phyloP scores from a whole-genome alignment of 768 basidiomycete genomes.

The Rossbeevera mucosa region DNA sequence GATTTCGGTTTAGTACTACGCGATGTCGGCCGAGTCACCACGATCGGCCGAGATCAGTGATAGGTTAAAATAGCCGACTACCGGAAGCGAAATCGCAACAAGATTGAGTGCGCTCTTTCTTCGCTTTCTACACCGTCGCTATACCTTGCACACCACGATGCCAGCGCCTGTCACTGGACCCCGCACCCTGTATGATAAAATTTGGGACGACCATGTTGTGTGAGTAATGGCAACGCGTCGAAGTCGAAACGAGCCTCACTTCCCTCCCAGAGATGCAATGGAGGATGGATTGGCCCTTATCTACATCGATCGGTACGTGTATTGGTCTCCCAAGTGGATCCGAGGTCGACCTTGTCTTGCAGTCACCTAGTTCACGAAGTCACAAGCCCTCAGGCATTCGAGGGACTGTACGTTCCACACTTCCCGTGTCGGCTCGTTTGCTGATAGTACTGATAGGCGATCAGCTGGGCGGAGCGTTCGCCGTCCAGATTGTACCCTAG shows the following conservation, averaged over 20 bases:
- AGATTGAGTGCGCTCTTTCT: background rate
- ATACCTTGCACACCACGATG: conserved; percentile 34
- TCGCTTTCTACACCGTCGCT: conserved; percentile 1
- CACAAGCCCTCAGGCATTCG: conserved; percentile 91
- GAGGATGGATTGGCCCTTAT: conserved; percentile 76
- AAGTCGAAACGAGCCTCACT: conserved; percentile 3
- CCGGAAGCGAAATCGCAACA: background rate
- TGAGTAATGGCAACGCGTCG: conserved; percentile 35
- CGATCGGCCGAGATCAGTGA: conserved; percentile 12
- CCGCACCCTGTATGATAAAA: conserved; percentile 95
- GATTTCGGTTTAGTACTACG: background rate
- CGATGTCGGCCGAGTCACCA: conserved; percentile 12
- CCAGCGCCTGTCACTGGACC: conserved; percentile 55
- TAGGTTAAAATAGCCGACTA: conserved; percentile 1
- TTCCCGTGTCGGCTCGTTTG: conserved; percentile 1
- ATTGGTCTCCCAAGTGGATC: background rate
- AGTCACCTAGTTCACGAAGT: conserved; percentile 81
- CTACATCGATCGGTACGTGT: conserved; percentile 71
- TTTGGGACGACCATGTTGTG: conserved; percentile 97
- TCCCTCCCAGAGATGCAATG: conserved; percentile 53
- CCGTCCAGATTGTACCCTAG: conserved; percentile 83
- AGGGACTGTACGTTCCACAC: conserved; percentile 59
- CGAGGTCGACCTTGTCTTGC: background rate
- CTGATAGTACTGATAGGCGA: conserved; percentile 40
- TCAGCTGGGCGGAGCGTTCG: conserved; percentile 74